Percentiles rank a stretch among this genome's conserved stretches.
Evolutionary conservation across 1,139 yeast species (phyloP).

Genomic region (Fermentozyma sake): DNA sequence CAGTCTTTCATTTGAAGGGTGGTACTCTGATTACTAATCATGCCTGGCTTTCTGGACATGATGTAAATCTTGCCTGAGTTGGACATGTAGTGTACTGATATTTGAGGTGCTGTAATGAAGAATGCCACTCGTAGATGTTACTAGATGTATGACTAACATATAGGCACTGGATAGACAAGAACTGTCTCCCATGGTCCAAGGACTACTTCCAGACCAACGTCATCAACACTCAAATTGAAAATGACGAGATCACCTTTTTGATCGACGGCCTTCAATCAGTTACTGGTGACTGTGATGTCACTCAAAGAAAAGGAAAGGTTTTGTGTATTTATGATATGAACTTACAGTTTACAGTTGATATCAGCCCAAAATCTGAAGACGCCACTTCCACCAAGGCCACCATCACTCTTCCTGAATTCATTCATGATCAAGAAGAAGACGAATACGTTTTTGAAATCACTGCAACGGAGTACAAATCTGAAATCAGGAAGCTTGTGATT

Average conservation of each 20-base stretch:
- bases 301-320: slow-evolving; percentile 77
- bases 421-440: slow-evolving; percentile 66
- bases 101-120: background rate
- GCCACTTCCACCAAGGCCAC: slow-evolving; percentile 21
- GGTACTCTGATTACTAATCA: too few species aligned
- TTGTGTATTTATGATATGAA: slow-evolving; percentile 68
- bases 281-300: slow-evolving; percentile 74
- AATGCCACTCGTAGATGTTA: too few species aligned
- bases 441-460: slow-evolving; percentile 55
- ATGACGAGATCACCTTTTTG: slow-evolving; percentile 29
- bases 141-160: slow-evolving; percentile 16
- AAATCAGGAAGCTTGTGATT: slow-evolving; percentile 43
- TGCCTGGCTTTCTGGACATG: too few species aligned
- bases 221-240: slow-evolving; percentile 28
- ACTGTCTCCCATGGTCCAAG: slow-evolving; percentile 74
- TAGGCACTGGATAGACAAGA: slow-evolving; percentile 83
- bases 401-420: slow-evolving; percentile 57
- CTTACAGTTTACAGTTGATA: slow-evolving; percentile 43
- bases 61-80: too few species aligned
- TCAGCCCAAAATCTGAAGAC: slow-evolving; percentile 17
- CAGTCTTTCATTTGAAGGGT: too few species aligned
- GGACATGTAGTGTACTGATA: background rate
- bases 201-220: slow-evolving; percentile 49
- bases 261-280: slow-evolving; percentile 43
- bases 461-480: slow-evolving; percentile 24